These are phyloP conservation scores for Podospora tetraspora DNA, from an alignment of 495 filamentous ascomycete species.

Conservation along the genomic window DNA sequence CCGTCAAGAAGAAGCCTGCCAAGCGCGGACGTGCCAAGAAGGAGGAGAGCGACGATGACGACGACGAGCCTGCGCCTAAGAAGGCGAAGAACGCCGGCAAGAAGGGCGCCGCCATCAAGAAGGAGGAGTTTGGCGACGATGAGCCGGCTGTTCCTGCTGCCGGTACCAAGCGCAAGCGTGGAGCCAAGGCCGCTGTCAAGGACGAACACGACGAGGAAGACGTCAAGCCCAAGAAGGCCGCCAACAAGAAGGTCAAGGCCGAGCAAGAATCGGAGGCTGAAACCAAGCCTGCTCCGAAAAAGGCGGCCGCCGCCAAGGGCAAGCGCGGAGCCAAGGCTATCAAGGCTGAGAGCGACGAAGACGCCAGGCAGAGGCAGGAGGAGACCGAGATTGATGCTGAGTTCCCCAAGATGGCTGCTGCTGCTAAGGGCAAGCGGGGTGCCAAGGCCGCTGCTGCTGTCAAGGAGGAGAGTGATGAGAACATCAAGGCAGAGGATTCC, in stretches of 20 bases:
- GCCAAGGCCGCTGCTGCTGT: constrained; percentile 6
- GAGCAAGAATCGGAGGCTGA: background rate
- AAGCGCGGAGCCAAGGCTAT: background rate
- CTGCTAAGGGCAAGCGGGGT: constrained; percentile 1
- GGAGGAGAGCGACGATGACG: constrained; percentile 29
- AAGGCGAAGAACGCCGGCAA: background rate
- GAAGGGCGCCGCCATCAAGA: background rate
- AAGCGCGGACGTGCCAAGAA: constrained; percentile 12
- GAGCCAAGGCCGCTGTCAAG: constrained; percentile 11
- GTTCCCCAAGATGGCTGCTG: background rate
- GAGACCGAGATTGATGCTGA: background rate
- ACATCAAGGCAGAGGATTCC: constrained; percentile 16
- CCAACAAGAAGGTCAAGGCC: background rate
- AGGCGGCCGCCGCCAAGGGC: background rate
- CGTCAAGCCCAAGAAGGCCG: constrained; percentile 18
- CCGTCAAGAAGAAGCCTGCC: background rate
- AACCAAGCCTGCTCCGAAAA: background rate
- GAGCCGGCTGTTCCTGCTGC: background rate
- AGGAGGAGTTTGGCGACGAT: background rate
- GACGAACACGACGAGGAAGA: constrained; percentile 29
- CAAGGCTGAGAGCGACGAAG: background rate
- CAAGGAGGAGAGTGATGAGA: constrained; percentile 9
- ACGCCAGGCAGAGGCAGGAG: background rate
- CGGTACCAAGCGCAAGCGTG: background rate
- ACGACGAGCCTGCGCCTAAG: constrained; percentile 21